Evolutionary conservation across 192 early-diverging fungal genomes (phyloP), one percentile per base, ranked within the genome.

Genomic region (Oehlia diaphana): DNA sequence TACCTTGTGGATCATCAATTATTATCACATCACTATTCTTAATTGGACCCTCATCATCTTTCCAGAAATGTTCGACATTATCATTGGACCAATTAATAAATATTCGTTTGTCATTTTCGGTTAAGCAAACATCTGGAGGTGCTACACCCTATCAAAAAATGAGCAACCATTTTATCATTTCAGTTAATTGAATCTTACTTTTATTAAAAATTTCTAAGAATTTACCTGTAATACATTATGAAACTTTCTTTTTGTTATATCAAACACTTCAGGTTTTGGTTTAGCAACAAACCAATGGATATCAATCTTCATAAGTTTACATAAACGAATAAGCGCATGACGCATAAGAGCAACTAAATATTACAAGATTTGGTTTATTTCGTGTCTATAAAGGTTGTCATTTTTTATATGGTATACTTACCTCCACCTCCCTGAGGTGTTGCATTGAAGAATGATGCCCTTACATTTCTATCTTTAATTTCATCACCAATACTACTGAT

Each of bases 161-260:
- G 4, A n/a, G 28, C 21, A 44, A 42, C 5, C 6, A 8, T 42
- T 42, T 42, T 42, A 8, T 16, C 4, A 39, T 68, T 68, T 49
- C 16, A n/a, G 31, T 69, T 5, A 69, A 39, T 69, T 69, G 14
- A 4, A 64, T 64, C 12, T 35, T 35, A 35, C 35, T 35, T 35
- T 37, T 2, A 37, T 64, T 21, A 64, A n/a, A 8, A 14, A 64
- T 64, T 37, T 35, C 16, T 21, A 69, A 16, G 7, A 33, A 2
- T 12, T 42, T 70, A 70, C 71, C 86, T 96, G 94, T 68, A 95
- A 85, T 12, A 95, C 91, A 79, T 96, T 96, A 84, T 96, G 94
- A 81, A 95, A 94, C 82, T 94, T 94, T 80, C 93, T 86, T 84
- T 95, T 96, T 64, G 94, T 96, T 61, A 95, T 93, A 80, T 94